phyloP scores from a whole-genome alignment of 352 stramenopile species.

The Elongisporangium senticosum region DNA sequence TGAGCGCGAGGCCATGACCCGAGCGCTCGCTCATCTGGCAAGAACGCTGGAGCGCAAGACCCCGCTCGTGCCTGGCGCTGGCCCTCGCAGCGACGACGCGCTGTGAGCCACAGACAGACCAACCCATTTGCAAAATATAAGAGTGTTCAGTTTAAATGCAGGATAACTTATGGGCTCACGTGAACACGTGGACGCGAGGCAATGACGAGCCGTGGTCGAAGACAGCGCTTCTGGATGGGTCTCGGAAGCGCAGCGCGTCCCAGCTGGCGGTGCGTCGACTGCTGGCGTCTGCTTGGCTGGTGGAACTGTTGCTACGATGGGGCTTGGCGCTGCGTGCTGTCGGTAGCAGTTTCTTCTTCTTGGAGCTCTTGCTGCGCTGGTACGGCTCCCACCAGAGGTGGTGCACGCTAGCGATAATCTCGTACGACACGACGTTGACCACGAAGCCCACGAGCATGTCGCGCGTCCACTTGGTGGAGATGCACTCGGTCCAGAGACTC shows the following conservation, averaged over 20 bases:
- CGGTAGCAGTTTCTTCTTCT: not conserved
- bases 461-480: not conserved
- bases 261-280: constrained; percentile 5
- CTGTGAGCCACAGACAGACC: not conserved
- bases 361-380: not conserved
- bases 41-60: constrained; percentile 63
- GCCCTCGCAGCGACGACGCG: not conserved
- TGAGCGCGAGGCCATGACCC: constrained; percentile 81
- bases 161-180: not conserved
- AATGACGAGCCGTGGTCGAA: not conserved
- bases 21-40: constrained; percentile 67
- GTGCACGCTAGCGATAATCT: constrained; percentile 59
- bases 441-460: constrained; percentile 60
- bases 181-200: not conserved
- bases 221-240: not conserved
- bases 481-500: not conserved
- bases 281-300: not conserved
- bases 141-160: not conserved
- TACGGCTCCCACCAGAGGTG: constrained; percentile 39
- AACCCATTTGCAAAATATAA: not conserved
- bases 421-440: constrained; percentile 67
- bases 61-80: constrained; percentile 4
- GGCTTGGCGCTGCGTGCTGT: not conserved
- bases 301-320: not conserved
- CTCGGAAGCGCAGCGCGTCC: constrained; percentile 1